Percentiles rank a stretch among this genome's conserved stretches.
These are phyloP conservation scores for Dothideomycetes sp. DNA, from an alignment of 2,329 filamentous ascomycete genomes.

Conservation along the genomic window DNA sequence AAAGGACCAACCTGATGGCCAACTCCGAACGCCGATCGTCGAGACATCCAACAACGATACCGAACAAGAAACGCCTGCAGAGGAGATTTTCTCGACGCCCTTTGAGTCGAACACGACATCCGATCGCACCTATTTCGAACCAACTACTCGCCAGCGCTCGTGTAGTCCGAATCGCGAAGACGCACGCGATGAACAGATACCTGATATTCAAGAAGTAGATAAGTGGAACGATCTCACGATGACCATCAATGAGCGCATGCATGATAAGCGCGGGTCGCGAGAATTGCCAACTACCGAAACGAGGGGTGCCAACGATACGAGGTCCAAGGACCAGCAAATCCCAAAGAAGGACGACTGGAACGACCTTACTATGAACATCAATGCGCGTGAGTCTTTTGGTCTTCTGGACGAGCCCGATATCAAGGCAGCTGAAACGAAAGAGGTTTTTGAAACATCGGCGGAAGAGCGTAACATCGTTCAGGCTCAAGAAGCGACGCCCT, in stretches of 20 bases:
- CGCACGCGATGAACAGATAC: too few relatives aligned
- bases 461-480: neutral
- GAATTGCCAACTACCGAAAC: too few relatives aligned
- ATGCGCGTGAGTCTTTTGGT: neutral
- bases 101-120: neutral
- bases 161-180: too few relatives aligned
- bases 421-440: neutral
- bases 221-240: too few relatives aligned
- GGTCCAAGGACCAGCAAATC: neutral
- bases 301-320: neutral
- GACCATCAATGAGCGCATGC: too few relatives aligned
- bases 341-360: neutral
- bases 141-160: too few relatives aligned
- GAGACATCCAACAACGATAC: too few relatives aligned
- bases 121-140: neutral
- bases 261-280: too few relatives aligned
- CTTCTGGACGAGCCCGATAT: neutral
- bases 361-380: neutral
- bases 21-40: too few relatives aligned
- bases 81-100: neutral
- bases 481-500: neutral
- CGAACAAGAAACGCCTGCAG: neutral
- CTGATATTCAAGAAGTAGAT: too few relatives aligned
- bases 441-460: neutral
- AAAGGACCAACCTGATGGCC: too few relatives aligned